Conservation (phyloP, 2,329 filamentous ascomycete genomes). For the Orbilia blumenaviensis region DNA sequence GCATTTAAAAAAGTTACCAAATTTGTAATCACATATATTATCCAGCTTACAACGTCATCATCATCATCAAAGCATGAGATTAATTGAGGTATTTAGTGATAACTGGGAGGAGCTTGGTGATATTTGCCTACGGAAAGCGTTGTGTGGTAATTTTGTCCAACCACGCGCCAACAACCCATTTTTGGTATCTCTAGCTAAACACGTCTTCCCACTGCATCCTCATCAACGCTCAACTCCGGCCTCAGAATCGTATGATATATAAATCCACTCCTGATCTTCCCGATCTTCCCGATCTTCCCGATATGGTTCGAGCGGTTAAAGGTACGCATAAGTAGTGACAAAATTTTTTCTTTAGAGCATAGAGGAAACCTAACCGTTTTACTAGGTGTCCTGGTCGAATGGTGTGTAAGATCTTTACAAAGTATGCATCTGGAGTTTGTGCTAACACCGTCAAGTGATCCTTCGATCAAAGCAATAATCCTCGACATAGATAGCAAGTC, state of each 20-base stretch:
- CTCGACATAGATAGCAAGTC: slow-evolving; percentile 57
- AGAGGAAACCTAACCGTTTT: slow-evolving; percentile 26
- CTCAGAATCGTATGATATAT: background rate
- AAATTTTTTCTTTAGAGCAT: too few species aligned
- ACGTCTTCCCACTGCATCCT: slow-evolving; percentile 7
- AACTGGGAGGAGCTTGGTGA: too few species aligned
- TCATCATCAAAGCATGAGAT: too few species aligned
- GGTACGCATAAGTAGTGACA: too few species aligned
- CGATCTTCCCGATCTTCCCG: background rate
- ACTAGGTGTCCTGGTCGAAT: slow-evolving; percentile 57
- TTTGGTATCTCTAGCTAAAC: too few species aligned
- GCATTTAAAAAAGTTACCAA: background rate
- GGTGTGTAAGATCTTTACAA: slow-evolving; percentile 33
- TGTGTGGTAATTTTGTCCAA: slow-evolving; percentile 33
- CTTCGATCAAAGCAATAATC: slow-evolving; percentile 58
- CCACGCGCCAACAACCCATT: background rate
- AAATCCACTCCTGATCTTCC: background rate
- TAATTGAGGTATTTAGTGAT: too few species aligned
- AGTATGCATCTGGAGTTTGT: background rate
- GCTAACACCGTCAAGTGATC: slow-evolving; percentile 52
- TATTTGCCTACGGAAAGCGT: slow-evolving; percentile 28
- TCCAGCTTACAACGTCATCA: background rate
- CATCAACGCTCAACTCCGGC: background rate
- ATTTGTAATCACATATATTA: background rate
- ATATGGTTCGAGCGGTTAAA: slow-evolving; percentile 57